A percentile compares a stretch with the other conserved stretches of the same genome.
phyloP scores from a whole-genome alignment of 164 flowering plant species.

The Houttuynia cordata region DNA sequence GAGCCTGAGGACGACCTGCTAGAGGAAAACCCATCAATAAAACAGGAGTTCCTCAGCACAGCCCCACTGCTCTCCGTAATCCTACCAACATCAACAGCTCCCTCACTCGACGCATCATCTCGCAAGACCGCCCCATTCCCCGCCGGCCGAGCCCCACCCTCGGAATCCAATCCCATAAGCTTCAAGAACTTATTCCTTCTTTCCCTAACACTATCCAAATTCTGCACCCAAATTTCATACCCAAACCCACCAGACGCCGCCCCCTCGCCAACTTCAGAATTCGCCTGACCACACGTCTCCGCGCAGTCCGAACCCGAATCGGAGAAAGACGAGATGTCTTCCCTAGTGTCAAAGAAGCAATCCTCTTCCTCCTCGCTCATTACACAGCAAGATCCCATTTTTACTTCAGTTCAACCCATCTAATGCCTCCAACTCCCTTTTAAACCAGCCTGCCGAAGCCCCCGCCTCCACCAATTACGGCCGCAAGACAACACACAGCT shows the following conservation, averaged over 20 bases:
- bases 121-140: constrained; percentile 2
- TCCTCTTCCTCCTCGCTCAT: constrained; percentile 25
- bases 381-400: constrained; percentile 21
- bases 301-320: constrained; percentile 36
- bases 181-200: constrained; percentile 47
- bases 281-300: constrained; percentile 13
- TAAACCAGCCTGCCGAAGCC: constrained; percentile 7
- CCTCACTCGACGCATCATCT: constrained; percentile 17
- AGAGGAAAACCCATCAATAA: constrained; percentile 23
- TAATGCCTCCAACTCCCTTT: constrained; percentile 1
- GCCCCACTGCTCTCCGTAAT: constrained; percentile 30
- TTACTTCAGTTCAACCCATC: constrained; percentile 10
- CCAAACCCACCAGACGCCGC: constrained; percentile 7
- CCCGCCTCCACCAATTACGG: not conserved
- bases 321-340: constrained; percentile 43
- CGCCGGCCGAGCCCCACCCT: not conserved
- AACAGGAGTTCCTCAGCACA: constrained; percentile 28
- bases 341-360: constrained; percentile 52
- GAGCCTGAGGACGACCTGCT: constrained; percentile 19
- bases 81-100: constrained; percentile 15
- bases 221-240: constrained; percentile 47
- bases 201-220: constrained; percentile 38
- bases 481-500: not conserved
- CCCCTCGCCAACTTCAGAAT: not conserved
- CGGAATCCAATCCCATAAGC: constrained; percentile 33